Base-by-base conservation (phyloP, 2,329 filamentous ascomycete species). In the Balansia obtecta region DNA sequence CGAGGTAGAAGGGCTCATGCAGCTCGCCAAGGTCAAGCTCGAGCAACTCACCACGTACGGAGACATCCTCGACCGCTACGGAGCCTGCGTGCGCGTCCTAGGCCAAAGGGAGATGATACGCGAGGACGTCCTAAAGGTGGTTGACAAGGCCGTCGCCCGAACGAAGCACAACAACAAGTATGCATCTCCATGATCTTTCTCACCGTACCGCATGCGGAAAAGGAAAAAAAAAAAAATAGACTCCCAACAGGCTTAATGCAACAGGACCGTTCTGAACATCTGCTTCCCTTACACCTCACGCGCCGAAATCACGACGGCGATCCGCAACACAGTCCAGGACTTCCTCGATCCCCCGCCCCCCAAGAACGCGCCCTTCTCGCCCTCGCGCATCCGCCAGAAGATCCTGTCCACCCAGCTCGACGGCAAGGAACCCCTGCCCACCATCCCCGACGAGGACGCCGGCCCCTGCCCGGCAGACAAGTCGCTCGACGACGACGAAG, bases 221-320 rank as follows among this genome's bases (percentile, higher is more conserved):
- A 37, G 32, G 5, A 22, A 46, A 38, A n/a, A n/a, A n/a, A n/a
- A n/a, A n/a, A n/a, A n/a, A n/a, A n/a, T n/a, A n/a, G n/a, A n/a
- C n/a, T n/a, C n/a, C n/a, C n/a, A n/a, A n/a, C n/a, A n/a, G n/a
- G n/a, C n/a, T n/a, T n/a, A n/a, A n/a, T 16, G 2, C 11, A 16
- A 6, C 27, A 80, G 77, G 50, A 71, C 74, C 27, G 68, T 78
- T 32, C 73, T 98, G 48, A 98, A 98, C 64, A 89, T 98, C 55
- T 98, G 93, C 72, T 97, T 97, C 61, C 93, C 93, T 0, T 98
- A 98, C 63, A 97, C 93, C 0, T 95, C 90, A 4, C 80, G 93
- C 56, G 89, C 95, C 61, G 93, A 98, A 65, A 97, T 98, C 57
- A 94, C 91, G 0, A 82, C 86, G 3, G 88, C 91, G 6, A 87